Conservation (phyloP, 768 basidiomycete genomes). For the Mycena indigotica region DNA sequence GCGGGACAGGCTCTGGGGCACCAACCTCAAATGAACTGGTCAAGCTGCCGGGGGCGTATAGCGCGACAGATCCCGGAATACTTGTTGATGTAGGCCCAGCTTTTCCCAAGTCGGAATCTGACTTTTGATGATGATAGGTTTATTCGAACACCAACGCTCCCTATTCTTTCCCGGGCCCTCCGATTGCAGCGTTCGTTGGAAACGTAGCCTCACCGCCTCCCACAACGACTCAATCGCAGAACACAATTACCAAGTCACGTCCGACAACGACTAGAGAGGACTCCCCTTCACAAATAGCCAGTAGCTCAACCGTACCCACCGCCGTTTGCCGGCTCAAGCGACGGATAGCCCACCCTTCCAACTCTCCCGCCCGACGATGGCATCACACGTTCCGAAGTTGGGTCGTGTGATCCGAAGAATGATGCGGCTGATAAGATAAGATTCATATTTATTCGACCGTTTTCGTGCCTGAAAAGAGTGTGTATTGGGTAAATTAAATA, state of each 20-base stretch:
- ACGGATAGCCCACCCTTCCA: not conserved
- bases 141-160: conserved; percentile 21
- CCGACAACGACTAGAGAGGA: not conserved
- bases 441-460: too few species aligned
- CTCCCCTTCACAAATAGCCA: not conserved
- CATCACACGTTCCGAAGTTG: conserved; percentile 7
- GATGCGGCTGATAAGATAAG: too few species aligned
- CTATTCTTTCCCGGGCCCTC: conserved; percentile 41
- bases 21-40: conserved; percentile 56
- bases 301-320: not conserved
- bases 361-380: not conserved
- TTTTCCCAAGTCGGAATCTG: not conserved
- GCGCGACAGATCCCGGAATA: conserved; percentile 70
- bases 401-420: not conserved
- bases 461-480: not conserved
- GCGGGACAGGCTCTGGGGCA: conserved; percentile 53
- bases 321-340: not conserved
- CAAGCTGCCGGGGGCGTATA: conserved; percentile 73
- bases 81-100: conserved; percentile 44
- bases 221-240: conserved; percentile 17
- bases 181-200: conserved; percentile 34
- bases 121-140: conserved; percentile 8
- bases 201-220: not conserved
- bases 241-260: conserved; percentile 20
- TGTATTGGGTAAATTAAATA: not conserved